Evolutionary conservation across 176 grass and related monocot genomes (phyloP), one percentile per base, ranked within the genome.

Genomic region (Alopecurus myosuroides): DNA sequence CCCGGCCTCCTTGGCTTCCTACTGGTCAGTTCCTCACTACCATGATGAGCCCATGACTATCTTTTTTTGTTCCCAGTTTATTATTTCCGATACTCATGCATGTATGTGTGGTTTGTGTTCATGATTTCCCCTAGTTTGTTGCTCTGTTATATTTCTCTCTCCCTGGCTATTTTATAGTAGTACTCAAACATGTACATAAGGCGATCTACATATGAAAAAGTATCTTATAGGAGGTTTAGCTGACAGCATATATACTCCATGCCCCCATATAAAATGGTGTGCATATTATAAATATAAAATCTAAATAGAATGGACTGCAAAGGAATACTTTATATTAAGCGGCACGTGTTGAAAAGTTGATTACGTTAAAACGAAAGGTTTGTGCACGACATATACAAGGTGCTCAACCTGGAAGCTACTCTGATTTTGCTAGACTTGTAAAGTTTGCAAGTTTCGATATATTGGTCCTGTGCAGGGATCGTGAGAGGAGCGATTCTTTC

Each of bases 1-100:
- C 31, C 76, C 45, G 46, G 57, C 42, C 26, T 92, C 26, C 84
- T 92, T 29, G 76, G 79, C 51, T 80, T 86, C 51, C 79, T 92
- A 44, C 53, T 89, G 87, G 90, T 89, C 79, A 89, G 86, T 84
- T 74, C 67, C 80, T 90, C 49, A 52, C 23, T 48, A 26, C 66
- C 82, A 49, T 35, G 34, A 35, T 49, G 46, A 49, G 15, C 6
- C 15, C 46, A 75, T 17, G 37, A 37, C 48, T n/a, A 26, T 68
- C 40, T 6, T 40, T 13, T 19, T 61, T 4, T 39, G 3, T 30
- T 80, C 29, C 31, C 58, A 29, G 1, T 52, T 15, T 8, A 25
- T 51, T 9, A 11, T 33, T 57, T 77, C 23, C 6, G 34, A 52
- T 19, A 17, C 9, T 15, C 34, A 12, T 87, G 7, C 6, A 45